Evolutionary conservation across 306 rosid species (phyloP).

Genomic region (Gynostemma pentaphyllum): DNA sequence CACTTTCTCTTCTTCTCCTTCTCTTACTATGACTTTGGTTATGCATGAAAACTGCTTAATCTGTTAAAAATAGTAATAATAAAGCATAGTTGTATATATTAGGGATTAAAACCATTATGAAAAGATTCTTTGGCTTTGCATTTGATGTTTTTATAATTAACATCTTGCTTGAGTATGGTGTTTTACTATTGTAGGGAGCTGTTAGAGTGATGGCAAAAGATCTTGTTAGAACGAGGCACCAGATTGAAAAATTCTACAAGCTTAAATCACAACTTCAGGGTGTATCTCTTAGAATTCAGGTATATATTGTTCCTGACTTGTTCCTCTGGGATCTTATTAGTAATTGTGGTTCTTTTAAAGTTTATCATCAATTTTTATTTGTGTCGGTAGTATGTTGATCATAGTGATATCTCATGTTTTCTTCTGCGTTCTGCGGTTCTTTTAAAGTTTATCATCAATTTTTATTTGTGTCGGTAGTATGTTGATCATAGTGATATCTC

Average conservation of each 20-base stretch:
- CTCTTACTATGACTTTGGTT: background rate
- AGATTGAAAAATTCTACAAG: constrained; percentile 92
- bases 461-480: background rate
- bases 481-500: background rate
- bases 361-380: background rate
- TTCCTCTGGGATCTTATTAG: background rate
- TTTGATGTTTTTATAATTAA: background rate
- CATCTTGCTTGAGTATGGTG: background rate
- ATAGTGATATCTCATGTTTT: background rate
- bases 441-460: background rate
- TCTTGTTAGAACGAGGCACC: constrained; percentile 94
- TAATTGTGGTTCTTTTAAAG: background rate
- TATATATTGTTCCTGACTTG: constrained; percentile 15
- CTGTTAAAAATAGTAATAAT: background rate
- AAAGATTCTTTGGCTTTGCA: background rate
- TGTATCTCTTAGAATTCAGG: constrained; percentile 97
- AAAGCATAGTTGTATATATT: background rate
- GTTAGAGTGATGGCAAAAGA: constrained; percentile 98
- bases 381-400: background rate
- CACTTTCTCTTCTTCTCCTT: background rate
- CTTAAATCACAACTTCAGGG: constrained; percentile 99
- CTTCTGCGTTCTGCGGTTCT: background rate
- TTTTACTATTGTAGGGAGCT: constrained; percentile 67
- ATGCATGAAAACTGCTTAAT: too few relatives aligned
- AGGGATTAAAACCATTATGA: background rate